phyloP scores from a whole-genome alignment of 192 early-diverging fungal genomes.

The Backusella westeae region DNA sequence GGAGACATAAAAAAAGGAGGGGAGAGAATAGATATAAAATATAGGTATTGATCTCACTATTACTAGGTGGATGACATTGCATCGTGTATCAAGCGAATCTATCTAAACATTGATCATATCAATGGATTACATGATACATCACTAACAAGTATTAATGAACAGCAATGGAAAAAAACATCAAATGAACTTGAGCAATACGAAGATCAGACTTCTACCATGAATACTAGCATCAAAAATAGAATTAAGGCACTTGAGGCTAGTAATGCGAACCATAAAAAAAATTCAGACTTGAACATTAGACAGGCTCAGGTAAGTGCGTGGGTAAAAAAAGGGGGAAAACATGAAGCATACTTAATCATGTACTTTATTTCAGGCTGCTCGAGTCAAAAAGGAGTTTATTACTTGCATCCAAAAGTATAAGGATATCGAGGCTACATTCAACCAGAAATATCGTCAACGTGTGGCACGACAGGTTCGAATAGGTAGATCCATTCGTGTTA shows the following conservation, averaged over 20 bases:
- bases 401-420: constrained; percentile 70
- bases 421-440: constrained; percentile 67
- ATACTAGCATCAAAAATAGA: constrained; percentile 44
- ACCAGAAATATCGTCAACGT: constrained; percentile 76
- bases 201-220: constrained; percentile 21
- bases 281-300: constrained; percentile 14
- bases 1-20: neutral
- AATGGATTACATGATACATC: constrained; percentile 14
- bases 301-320: constrained; percentile 5
- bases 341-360: neutral
- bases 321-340: neutral
- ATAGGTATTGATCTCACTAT: neutral
- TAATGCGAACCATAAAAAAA: constrained; percentile 2
- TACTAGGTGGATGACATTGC: neutral
- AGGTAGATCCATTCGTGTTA: constrained; percentile 1
- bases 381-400: constrained; percentile 53
- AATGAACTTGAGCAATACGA: constrained; percentile 16
- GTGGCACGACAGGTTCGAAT: constrained; percentile 80
- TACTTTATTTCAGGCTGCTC: neutral
- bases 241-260: constrained; percentile 37
- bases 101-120: constrained; percentile 17
- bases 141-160: constrained; percentile 18
- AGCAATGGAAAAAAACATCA: constrained; percentile 12
- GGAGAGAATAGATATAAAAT: neutral
- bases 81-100: neutral